Percentiles rank a stretch among this genome's conserved stretches.
These are phyloP conservation scores for Rhodomyrtus psidioides DNA, from an alignment of 441 rosid genomes.

Conservation along the genomic window DNA sequence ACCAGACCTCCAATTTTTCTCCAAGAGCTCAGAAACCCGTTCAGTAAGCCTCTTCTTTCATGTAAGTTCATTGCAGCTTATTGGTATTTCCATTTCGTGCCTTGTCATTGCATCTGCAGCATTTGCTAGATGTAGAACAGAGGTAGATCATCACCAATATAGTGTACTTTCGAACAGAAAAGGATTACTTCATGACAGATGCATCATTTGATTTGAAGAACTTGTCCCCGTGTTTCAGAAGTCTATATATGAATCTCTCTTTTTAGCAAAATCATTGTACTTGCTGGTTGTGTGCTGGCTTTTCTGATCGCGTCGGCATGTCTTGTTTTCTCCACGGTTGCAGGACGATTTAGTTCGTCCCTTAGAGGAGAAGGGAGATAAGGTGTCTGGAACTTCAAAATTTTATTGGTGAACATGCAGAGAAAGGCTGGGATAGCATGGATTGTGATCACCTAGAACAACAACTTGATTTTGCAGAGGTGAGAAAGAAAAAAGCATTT, in stretches of 20 bases:
- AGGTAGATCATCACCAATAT: background rate
- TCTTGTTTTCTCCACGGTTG: background rate
- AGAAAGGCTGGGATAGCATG: background rate
- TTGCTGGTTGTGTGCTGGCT: background rate
- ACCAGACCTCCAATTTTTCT: background rate
- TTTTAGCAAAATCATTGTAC: background rate
- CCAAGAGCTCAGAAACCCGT: background rate
- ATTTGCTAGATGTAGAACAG: background rate
- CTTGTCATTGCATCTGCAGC: background rate
- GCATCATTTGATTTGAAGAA: background rate
- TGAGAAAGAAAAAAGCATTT: background rate
- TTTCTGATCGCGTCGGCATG: background rate
- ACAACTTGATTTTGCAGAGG: background rate
- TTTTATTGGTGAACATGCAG: background rate
- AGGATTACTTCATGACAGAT: background rate
- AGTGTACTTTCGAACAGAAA: background rate
- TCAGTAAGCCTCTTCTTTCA: background rate
- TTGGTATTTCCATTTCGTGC: background rate
- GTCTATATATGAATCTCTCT: background rate
- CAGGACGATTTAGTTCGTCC: background rate
- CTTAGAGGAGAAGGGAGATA: background rate
- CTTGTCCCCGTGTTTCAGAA: background rate
- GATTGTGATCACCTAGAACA: background rate
- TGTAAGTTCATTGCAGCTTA: background rate
- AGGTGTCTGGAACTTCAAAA: background rate